phyloP scores from a whole-genome alignment of 2,329 filamentous ascomycete genomes.

The Eurotiales sp. region DNA sequence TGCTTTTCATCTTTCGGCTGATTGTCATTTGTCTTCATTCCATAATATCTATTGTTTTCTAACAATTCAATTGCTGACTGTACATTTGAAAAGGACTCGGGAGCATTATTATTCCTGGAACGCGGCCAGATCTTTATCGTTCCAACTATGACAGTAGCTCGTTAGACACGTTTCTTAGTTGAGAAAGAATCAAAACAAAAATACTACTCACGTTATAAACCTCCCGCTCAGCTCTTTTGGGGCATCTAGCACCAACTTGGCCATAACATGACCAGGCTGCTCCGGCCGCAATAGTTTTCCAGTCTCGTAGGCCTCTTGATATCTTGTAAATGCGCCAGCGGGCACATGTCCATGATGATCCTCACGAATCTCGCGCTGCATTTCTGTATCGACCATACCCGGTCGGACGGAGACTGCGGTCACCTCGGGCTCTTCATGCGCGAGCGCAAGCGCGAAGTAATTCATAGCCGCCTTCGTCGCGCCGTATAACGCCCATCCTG shows the following conservation, averaged over 20 bases:
- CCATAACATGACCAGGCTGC: constrained; percentile 82
- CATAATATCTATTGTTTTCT: constrained; percentile 18
- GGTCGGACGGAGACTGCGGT: constrained; percentile 70
- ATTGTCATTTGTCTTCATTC: constrained; percentile 30
- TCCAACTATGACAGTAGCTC: constrained; percentile 39
- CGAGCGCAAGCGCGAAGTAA: constrained; percentile 69
- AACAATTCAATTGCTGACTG: constrained; percentile 16
- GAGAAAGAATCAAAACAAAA: constrained; percentile 4
- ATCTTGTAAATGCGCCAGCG: constrained; percentile 57
- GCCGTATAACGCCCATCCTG: constrained; percentile 76
- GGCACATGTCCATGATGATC: constrained; percentile 62
- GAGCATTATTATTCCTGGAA: constrained; percentile 40
- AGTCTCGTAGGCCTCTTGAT: constrained; percentile 64
- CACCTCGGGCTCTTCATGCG: constrained; percentile 72
- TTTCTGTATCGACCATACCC: constrained; percentile 81
- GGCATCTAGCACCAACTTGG: constrained; percentile 66
- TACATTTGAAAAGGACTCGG: constrained; percentile 13
- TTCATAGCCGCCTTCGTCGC: constrained; percentile 81
- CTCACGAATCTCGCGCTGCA: constrained; percentile 80
- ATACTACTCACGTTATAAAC: constrained; percentile 56
- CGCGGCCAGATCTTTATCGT: constrained; percentile 38
- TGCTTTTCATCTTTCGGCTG: constrained; percentile 65
- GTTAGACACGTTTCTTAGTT: neutral
- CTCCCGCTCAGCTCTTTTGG: constrained; percentile 68
- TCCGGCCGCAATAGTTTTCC: constrained; percentile 76